These are phyloP conservation scores for Colletotrichum cordylinicola DNA, from an alignment of 2,329 filamentous ascomycete species.

Conservation along the genomic window DNA sequence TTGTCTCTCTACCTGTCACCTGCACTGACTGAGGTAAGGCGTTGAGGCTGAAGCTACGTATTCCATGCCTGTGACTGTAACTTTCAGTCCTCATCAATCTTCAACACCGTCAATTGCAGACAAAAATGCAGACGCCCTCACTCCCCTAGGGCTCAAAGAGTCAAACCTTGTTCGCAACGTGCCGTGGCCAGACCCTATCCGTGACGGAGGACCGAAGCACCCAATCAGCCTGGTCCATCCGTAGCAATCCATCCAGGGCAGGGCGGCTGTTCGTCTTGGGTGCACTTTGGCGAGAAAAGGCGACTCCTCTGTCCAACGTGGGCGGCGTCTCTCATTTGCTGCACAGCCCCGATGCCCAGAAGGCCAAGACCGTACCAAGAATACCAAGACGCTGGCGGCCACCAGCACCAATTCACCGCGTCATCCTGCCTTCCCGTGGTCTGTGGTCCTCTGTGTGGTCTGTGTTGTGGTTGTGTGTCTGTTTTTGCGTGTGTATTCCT, in stretches of 20 bases:
- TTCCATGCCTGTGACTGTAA: not conserved
- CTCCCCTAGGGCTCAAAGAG: not conserved
- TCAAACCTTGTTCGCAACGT: not conserved
- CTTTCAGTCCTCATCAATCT: not conserved
- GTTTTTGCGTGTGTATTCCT: not conserved
- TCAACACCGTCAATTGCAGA: not conserved
- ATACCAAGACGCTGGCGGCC: slow-evolving; percentile 24
- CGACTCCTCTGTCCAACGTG: not conserved
- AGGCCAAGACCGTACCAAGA: slow-evolving; percentile 24
- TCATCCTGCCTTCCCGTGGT: slow-evolving; percentile 4
- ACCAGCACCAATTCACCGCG: slow-evolving; percentile 22
- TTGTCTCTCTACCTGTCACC: not conserved
- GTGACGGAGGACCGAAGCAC: not conserved
- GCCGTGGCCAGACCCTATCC: not conserved
- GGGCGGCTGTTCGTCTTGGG: not conserved
- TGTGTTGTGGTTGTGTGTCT: not conserved
- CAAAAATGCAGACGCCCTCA: not conserved
- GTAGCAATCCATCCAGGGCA: not conserved
- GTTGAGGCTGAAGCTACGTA: not conserved
- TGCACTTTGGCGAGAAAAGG: not conserved
- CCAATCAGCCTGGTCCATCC: not conserved
- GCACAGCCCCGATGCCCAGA: slow-evolving; percentile 26
- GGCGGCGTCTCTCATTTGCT: slow-evolving; percentile 18
- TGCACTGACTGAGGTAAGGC: not conserved
- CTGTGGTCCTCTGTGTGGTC: not conserved